phyloP scores from a whole-genome alignment of 106 monocot species.

The Apostasia shenzhenica region DNA sequence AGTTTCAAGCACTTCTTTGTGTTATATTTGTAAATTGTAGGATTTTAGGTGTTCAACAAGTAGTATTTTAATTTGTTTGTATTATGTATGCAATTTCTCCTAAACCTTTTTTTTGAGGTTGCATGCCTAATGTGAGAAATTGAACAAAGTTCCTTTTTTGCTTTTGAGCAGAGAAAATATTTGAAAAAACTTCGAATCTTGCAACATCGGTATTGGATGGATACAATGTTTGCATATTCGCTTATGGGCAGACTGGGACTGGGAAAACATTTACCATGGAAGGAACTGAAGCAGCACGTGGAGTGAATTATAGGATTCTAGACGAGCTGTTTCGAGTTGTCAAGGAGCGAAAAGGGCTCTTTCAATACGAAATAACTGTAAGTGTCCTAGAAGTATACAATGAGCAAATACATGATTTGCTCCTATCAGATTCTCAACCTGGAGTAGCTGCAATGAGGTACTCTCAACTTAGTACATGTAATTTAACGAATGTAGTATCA shows the following conservation, averaged over 20 bases:
- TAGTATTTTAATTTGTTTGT: background rate
- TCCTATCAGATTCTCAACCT: conserved; percentile 48
- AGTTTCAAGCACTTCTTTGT: too few species aligned
- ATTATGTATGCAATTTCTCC: background rate
- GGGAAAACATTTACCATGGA: conserved; percentile 98
- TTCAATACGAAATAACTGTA: conserved; percentile 57
- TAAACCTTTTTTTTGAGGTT: background rate
- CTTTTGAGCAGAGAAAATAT: conserved; percentile 47
- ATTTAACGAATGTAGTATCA: background rate
- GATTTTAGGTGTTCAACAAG: too few species aligned
- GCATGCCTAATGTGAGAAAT: too few species aligned
- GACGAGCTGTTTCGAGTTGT: conserved; percentile 82
- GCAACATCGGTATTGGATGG: conserved; percentile 88
- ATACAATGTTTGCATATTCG: conserved; percentile 95
- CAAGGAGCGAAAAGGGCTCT: conserved; percentile 53
- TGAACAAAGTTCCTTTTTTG: background rate
- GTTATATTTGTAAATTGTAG: too few species aligned
- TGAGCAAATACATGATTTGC: conserved; percentile 85
- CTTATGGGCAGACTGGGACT: conserved; percentile 91
- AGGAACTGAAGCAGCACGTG: conserved; percentile 69
- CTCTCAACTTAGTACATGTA: background rate
- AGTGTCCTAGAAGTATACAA: conserved; percentile 92
- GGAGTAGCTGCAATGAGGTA: conserved; percentile 55
- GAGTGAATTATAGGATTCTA: conserved; percentile 83
- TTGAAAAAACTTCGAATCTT: conserved; percentile 69